Conservation (phyloP, 768 basidiomycete genomes). For the Calocybe cyanea region DNA sequence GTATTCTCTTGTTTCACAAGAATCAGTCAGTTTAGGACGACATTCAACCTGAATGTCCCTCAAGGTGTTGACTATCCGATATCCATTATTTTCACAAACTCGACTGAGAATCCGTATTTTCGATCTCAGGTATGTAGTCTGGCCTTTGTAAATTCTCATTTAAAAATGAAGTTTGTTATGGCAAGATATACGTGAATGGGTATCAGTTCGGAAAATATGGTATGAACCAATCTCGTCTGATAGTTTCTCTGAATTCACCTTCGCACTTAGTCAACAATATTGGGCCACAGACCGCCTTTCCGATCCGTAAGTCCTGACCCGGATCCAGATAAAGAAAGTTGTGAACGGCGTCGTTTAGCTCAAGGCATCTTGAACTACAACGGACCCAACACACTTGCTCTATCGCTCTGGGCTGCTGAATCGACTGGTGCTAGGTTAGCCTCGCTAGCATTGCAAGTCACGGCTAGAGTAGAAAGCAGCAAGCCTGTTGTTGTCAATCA, state of each 20-base stretch:
- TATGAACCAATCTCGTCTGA: conserved; percentile 14
- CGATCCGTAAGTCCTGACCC: conserved; percentile 33
- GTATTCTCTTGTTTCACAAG: background rate
- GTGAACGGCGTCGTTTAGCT: conserved; percentile 22
- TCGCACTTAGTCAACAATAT: conserved; percentile 33
- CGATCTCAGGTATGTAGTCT: conserved; percentile 31
- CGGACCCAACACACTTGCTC: conserved; percentile 42
- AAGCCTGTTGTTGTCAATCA: conserved; percentile 31
- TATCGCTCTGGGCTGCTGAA: conserved; percentile 44
- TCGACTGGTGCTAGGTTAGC: conserved; percentile 37
- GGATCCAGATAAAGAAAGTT: background rate
- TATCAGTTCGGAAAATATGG: conserved; percentile 44
- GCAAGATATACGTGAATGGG: conserved; percentile 39
- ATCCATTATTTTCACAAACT: conserved; percentile 39
- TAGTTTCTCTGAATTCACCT: background rate
- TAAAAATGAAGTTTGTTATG: background rate
- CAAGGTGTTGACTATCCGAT: conserved; percentile 46
- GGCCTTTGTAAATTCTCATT: background rate
- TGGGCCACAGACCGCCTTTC: conserved; percentile 39
- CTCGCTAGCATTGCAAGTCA: conserved; percentile 34
- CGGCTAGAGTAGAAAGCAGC: conserved; percentile 34
- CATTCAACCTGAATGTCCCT: conserved; percentile 42
- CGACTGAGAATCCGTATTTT: conserved; percentile 40
- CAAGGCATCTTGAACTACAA: conserved; percentile 49
- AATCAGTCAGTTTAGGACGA: conserved; percentile 25